Base-by-base conservation (phyloP, 2,329 filamentous ascomycete genomes). In the Ustulina deusta region DNA sequence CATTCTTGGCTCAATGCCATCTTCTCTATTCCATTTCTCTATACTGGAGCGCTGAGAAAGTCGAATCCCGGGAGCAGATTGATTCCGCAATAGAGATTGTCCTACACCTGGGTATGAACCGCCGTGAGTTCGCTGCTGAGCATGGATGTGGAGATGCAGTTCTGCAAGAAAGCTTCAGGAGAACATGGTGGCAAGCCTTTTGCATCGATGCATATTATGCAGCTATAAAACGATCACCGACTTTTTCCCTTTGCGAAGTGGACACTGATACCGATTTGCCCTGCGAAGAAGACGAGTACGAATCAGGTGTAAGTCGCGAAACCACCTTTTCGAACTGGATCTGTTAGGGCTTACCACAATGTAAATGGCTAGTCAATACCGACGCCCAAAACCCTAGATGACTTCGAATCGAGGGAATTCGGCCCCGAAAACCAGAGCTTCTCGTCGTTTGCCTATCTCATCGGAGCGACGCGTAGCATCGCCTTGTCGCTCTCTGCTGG, bases 371-470 rank as follows among this genome's bases (percentile, higher is more conserved):
- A 72, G 70, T 64, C 48, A 25, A 72, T 72, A 68, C 70, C 68
- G 7, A 48, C 61, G 11, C 68, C 70, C 6, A 72, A 72, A 34
- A 69, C 68, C 6, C 62, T 72, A 0, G 68, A 70, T 20, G 70
- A 72, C 17, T 72, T 72, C 27, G 70, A 70, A 6, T 44, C 58
- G 32, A 65, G 70, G 36, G 70, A 72, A 36, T 72, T 71, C 22
- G 63, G 49, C 17, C 62, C 62, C 6, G 69, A 71, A 17, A 66
- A 61, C 20, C 65, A 70, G 38, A 36, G 29, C 22, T 72, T 70
- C 55, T 72, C 70, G 7, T 72, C 70, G 0, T 72, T 72, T 36
- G 68, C 70, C 6, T 72, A 72, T 49, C 68, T 72, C 56, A 72
- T 72, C 29, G 70, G 68, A 9, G 70, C 70, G 11, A 70, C 70